Conservation (phyloP, 169 alveolate species). For the Eimeria praecox region DNA sequence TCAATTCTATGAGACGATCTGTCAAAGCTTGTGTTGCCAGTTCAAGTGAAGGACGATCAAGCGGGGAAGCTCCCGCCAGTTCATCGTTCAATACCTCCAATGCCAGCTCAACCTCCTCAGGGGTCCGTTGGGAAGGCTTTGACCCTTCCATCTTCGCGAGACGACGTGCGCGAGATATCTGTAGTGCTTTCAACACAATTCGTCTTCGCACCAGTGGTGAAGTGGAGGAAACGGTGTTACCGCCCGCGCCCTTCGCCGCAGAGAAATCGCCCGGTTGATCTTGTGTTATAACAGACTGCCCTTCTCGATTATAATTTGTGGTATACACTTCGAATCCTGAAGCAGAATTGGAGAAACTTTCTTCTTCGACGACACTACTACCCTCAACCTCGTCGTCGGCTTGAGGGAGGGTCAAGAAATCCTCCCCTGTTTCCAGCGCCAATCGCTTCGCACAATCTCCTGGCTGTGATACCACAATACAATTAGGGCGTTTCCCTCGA, state of each 20-base stretch:
- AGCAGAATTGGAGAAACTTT: neutral
- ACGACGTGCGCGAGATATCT: neutral
- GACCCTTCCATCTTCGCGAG: conserved; percentile 40
- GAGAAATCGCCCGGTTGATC: neutral
- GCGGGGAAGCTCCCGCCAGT: conserved; percentile 79
- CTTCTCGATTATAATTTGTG: neutral
- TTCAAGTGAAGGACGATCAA: conserved; percentile 81
- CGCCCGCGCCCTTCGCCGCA: neutral
- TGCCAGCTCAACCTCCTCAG: conserved; percentile 80
- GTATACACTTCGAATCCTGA: neutral
- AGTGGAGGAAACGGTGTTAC: neutral
- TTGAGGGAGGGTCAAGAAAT: neutral
- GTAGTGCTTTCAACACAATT: neutral
- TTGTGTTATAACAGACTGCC: neutral
- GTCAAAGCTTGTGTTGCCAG: conserved; percentile 76
- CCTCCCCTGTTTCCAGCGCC: conserved; percentile 38
- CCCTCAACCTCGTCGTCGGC: conserved; percentile 2
- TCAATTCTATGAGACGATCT: conserved; percentile 61
- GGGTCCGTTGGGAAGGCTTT: conserved; percentile 58
- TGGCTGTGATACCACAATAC: no score
- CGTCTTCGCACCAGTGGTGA: neutral
- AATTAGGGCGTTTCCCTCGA: conserved; percentile 2
- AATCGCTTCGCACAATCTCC: neutral
- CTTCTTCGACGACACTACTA: neutral
- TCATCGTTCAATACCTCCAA: conserved; percentile 76